These are phyloP conservation scores for Cladosporium sp. DNA, from an alignment of 2,329 filamentous ascomycete species.

Conservation along the genomic window DNA sequence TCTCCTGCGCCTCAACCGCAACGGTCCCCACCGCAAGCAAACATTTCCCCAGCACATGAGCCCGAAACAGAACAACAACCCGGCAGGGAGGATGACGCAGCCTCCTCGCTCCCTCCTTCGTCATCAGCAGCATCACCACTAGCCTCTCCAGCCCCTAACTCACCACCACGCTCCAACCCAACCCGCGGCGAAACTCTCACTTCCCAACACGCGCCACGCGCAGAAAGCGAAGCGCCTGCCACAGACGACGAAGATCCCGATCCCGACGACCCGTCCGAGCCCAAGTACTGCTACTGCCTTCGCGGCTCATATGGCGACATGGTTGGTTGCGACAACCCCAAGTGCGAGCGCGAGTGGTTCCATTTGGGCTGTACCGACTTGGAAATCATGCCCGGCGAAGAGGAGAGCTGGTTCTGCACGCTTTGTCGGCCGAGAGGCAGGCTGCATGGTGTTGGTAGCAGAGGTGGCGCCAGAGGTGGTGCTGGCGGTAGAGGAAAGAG, in stretches of 20 bases:
- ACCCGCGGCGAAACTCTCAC: slow-evolving; percentile 1
- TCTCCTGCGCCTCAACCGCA: slow-evolving; percentile 7
- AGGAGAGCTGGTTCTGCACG: slow-evolving; percentile 55
- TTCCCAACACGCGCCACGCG: background rate
- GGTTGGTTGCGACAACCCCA: slow-evolving; percentile 67
- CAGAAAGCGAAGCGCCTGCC: slow-evolving; percentile 9
- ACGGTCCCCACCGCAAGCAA: background rate
- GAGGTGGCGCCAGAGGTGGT: slow-evolving; percentile 9
- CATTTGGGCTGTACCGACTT: slow-evolving; percentile 65
- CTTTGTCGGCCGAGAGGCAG: slow-evolving; percentile 43
- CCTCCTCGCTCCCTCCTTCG: slow-evolving; percentile 12
- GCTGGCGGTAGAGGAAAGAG: slow-evolving; percentile 14
- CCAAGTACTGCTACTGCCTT: slow-evolving; percentile 66
- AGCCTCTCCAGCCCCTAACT: slow-evolving; percentile 2
- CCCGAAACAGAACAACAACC: background rate
- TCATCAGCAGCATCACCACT: slow-evolving; percentile 14
- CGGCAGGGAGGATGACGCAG: slow-evolving; percentile 14
- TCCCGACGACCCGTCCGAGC: slow-evolving; percentile 55
- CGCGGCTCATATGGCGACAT: slow-evolving; percentile 66
- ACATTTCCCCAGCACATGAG: slow-evolving; percentile 12
- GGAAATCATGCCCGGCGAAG: slow-evolving; percentile 59
- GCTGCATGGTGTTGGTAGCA: slow-evolving; percentile 1
- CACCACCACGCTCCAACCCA: background rate
- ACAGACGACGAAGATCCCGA: slow-evolving; percentile 29
- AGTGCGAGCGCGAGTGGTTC: slow-evolving; percentile 67